Base-by-base conservation (phyloP, 2,329 filamentous ascomycete species). In the Sordariomycetes sp. region DNA sequence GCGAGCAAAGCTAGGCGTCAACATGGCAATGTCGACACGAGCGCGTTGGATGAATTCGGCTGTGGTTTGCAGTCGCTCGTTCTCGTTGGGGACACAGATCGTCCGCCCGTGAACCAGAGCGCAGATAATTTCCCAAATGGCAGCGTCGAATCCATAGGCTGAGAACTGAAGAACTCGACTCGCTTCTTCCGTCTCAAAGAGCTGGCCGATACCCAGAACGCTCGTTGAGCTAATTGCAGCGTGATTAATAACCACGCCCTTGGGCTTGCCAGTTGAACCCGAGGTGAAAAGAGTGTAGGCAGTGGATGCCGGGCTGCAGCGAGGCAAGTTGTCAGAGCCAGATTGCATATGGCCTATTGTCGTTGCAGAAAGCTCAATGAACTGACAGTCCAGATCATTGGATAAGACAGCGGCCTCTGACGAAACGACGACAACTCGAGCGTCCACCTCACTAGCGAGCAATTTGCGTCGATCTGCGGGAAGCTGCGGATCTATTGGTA, bases 151-250 rank as follows among this genome's bases (percentile, higher is more conserved):
- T 4, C 21, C 30, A 19, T 41, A 36, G 1, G 54, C 43, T 2
- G 54, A 46, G 19, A 57, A 58, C 12, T 58, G 53, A 1, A 59
- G 12, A 15, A n/a, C 12, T 6, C 25, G 6, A 34, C 39, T 24
- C 18, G 35, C 36, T 2, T 37, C 26, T 20, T 34, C 39, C 18
- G 56, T 44, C 27, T 42, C 40, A 38, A 47, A 43, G 0, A 36
- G 38, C 12, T 39, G 40, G 0, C 46, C 47, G 4, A 47, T 41
- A 9, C 38, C 40, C 2, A 39, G 32, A 2, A 37, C 40, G 5
- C 46, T 43, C 3, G 44, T 44, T 24, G 42, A 16, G n/a, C n/a
- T n/a, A 8, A 48, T 31, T n/a, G 36, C 36, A 9, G 28, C 23
- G 29, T 47, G 46, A 8, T 39, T 34, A n/a, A 48, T 37, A 6